These are phyloP conservation scores for Annulohypoxylon nitens DNA, from an alignment of 495 filamentous ascomycete genomes.

Conservation along the genomic window DNA sequence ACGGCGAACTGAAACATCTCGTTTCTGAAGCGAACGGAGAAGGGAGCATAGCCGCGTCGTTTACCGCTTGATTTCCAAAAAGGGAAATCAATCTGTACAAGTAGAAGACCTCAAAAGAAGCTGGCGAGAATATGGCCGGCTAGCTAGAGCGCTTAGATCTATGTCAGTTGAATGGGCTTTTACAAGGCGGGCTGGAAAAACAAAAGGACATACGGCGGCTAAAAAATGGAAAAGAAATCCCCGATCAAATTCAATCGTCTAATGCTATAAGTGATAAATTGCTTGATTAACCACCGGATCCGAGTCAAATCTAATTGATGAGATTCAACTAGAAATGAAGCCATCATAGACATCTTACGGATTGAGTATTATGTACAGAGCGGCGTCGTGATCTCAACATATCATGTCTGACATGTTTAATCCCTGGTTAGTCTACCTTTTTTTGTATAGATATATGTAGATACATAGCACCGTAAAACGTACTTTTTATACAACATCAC, in stretches of 20 bases:
- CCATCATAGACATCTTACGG: not conserved
- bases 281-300: not conserved
- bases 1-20: constrained; percentile 33
- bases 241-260: constrained; percentile 32
- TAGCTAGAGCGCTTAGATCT: constrained; percentile 36
- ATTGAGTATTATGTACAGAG: not conserved
- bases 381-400: not conserved
- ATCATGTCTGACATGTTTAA: not conserved
- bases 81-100: constrained; percentile 36
- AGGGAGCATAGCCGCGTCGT: constrained; percentile 22
- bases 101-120: constrained; percentile 37
- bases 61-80: constrained; percentile 36
- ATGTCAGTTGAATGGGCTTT: constrained; percentile 2
- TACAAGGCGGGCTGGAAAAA: constrained; percentile 12
- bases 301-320: not conserved
- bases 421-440: not conserved
- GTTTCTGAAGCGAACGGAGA: not conserved
- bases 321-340: not conserved
- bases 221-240: constrained; percentile 47
- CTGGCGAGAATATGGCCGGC: constrained; percentile 27
- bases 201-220: constrained; percentile 32
- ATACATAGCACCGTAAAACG: not conserved
- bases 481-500: not conserved
- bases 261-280: not conserved
- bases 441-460: not conserved